Evolutionary conservation across 116 monocot genomes (phyloP).

Genomic region (Dioscorea cayenensis): DNA sequence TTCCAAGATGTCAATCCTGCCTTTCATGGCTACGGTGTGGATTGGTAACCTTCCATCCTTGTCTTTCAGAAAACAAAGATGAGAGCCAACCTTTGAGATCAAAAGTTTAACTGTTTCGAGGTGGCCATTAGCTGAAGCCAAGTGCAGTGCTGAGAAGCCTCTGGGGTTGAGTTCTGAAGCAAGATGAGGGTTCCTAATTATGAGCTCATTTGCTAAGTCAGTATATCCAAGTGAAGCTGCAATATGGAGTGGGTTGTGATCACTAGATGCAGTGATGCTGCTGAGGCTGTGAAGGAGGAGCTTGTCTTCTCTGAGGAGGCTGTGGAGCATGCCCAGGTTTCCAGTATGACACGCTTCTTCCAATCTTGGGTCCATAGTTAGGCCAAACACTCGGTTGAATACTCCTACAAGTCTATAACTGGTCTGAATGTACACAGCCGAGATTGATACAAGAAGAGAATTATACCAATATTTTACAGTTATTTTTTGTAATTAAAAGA

Average conservation of each 20-base stretch:
- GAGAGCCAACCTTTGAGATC: neutral
- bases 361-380: neutral
- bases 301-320: constrained; percentile 2
- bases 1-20: constrained; percentile 2
- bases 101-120: neutral
- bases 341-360: constrained; percentile 4
- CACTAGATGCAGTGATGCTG: neutral
- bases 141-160: constrained; percentile 1
- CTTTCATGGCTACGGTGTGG: constrained; percentile 9
- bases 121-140: constrained; percentile 2
- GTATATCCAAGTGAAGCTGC: neutral
- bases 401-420: no score
- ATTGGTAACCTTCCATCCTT: constrained; percentile 16
- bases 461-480: no score
- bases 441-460: no score
- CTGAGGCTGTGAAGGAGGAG: neutral
- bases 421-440: no score
- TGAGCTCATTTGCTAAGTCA: neutral
- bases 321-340: neutral
- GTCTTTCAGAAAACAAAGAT: neutral
- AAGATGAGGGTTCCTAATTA: neutral
- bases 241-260: constrained; percentile 3
- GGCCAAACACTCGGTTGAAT: no score
- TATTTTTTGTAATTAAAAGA: no score
- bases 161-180: neutral